Evolutionary conservation across 2,329 filamentous ascomycete species (phyloP).

Genomic region (Gremmenia infestans): DNA sequence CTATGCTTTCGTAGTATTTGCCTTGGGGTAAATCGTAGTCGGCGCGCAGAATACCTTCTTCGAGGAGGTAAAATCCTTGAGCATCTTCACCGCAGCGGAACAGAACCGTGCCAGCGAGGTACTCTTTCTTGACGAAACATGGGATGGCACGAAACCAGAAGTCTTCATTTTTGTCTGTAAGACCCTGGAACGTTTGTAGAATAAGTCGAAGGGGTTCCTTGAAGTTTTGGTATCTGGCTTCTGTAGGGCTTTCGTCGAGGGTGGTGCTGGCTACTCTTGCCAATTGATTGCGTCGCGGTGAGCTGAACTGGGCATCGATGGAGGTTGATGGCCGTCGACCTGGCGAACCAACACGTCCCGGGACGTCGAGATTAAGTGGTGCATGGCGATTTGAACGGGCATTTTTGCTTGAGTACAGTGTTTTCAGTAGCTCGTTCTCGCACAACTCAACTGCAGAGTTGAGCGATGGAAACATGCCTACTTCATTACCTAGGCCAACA

Average conservation of each 20-base stretch:
- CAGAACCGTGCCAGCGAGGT: conserved; percentile 63
- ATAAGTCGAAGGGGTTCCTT: conserved; percentile 87
- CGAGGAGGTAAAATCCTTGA: conserved; percentile 83
- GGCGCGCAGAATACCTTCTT: conserved; percentile 80
- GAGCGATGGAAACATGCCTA: conserved; percentile 79
- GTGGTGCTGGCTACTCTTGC: conserved; percentile 73
- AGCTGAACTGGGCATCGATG: conserved; percentile 59
- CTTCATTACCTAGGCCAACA: conserved; percentile 74
- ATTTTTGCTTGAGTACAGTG: conserved; percentile 68
- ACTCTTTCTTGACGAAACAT: conserved; percentile 70
- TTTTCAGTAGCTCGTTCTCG: conserved; percentile 87
- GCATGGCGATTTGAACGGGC: conserved; percentile 44
- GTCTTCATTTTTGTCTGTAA: conserved; percentile 82
- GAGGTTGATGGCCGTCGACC: conserved; percentile 31
- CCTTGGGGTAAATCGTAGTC: conserved; percentile 92
- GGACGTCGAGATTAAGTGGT: conserved; percentile 29
- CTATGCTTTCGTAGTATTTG: conserved; percentile 81
- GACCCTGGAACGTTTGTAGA: conserved; percentile 88
- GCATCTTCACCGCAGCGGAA: conserved; percentile 74
- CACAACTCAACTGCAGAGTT: conserved; percentile 92
- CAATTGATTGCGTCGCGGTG: conserved; percentile 74
- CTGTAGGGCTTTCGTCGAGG: conserved; percentile 58
- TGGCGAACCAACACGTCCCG: conserved; percentile 7
- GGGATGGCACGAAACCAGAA: conserved; percentile 82
- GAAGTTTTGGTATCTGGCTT: conserved; percentile 74